phyloP scores from a whole-genome alignment of 2,329 filamentous ascomycete genomes.

The Endothia cerciana region DNA sequence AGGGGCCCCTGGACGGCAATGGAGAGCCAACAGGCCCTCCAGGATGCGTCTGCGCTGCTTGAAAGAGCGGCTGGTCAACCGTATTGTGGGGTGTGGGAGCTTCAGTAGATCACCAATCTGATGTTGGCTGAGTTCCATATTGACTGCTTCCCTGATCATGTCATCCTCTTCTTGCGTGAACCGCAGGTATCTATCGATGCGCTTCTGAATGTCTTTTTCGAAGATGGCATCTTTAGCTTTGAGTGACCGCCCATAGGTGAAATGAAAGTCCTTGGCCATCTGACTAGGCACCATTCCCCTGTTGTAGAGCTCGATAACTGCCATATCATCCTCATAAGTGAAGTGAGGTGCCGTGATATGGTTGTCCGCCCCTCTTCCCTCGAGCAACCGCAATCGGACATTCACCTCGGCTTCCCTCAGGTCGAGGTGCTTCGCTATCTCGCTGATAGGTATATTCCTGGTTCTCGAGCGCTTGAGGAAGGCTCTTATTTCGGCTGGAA shows the following conservation, averaged over 20 bases:
- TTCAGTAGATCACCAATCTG: neutral
- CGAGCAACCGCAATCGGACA: neutral
- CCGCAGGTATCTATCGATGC: neutral
- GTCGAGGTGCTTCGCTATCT: neutral
- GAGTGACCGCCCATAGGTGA: neutral
- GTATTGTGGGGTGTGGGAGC: neutral
- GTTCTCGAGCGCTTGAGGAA: neutral
- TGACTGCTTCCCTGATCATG: neutral
- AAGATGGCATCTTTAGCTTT: neutral
- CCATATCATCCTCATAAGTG: neutral
- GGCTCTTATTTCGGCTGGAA: neutral
- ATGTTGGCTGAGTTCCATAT: neutral
- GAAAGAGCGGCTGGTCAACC: neutral
- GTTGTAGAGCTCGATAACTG: neutral
- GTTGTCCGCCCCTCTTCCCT: neutral
- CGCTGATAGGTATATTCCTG: neutral
- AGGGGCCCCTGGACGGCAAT: neutral
- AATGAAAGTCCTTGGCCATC: neutral
- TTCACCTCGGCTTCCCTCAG: neutral
- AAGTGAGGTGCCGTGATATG: neutral
- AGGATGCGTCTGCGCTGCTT: neutral
- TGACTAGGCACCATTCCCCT: neutral
- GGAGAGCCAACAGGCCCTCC: neutral
- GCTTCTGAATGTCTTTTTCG: neutral
- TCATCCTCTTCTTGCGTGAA: neutral